Conservation (phyloP, 257 asterid genomes). For the Petunia secreta region DNA sequence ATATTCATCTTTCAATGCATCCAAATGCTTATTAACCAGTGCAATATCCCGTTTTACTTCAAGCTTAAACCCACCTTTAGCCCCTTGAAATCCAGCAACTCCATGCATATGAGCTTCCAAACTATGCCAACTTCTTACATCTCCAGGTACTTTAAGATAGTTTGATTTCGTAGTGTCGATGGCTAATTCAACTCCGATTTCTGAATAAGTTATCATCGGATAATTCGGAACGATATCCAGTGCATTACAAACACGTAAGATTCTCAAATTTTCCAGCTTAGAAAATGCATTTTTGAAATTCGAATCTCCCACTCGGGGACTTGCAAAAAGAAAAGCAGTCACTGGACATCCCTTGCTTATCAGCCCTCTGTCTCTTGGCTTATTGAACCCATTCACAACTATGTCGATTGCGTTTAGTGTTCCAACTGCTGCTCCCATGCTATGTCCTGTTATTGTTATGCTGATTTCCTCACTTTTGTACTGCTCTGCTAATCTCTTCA, state of each 20-base stretch:
- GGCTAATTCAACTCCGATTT: conserved; percentile 31
- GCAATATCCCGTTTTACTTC: conserved; percentile 40
- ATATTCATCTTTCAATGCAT: conserved; percentile 38
- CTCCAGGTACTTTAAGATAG: conserved; percentile 42
- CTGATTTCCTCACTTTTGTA: too few species aligned
- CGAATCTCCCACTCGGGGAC: conserved; percentile 48
- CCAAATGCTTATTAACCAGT: conserved; percentile 39
- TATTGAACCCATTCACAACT: not conserved
- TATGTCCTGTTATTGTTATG: too few species aligned
- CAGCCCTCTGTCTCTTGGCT: not conserved
- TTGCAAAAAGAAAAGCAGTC: conserved; percentile 51
- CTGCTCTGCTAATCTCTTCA: too few species aligned
- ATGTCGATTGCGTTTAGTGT: too few species aligned
- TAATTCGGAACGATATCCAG: conserved; percentile 43
- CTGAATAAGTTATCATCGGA: conserved; percentile 35
- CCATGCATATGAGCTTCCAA: conserved; percentile 59
- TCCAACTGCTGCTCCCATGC: too few species aligned
- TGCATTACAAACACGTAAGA: conserved; percentile 38
- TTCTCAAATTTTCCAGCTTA: conserved; percentile 34
- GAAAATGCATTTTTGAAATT: conserved; percentile 25
- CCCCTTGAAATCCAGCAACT: conserved; percentile 44
- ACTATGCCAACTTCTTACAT: conserved; percentile 33
- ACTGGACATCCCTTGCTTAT: conserved; percentile 31
- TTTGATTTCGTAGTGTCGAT: conserved; percentile 43
- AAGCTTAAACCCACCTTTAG: conserved; percentile 30